A percentile compares a stretch with the other conserved stretches of the same genome.
Evolutionary conservation across 1,284 basidiomycete genomes (phyloP).

Genomic region (Ganoderma lucidum): DNA sequence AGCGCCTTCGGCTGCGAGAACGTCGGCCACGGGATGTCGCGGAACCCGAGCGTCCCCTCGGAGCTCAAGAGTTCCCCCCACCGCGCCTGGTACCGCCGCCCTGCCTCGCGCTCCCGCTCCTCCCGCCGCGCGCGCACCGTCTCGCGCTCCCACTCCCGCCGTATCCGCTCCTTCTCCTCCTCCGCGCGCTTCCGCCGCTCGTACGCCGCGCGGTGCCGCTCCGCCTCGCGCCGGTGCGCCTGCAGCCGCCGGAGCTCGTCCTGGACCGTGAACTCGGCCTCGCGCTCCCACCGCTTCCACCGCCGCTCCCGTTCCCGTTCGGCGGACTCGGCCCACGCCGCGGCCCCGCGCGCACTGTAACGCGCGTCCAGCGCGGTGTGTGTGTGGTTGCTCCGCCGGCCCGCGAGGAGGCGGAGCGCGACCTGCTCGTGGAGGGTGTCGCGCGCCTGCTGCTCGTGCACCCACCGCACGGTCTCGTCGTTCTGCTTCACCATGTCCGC

Average conservation of each 20-base stretch:
- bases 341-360: slow-evolving; percentile 16
- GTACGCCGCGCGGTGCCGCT: slow-evolving; percentile 48
- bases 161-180: slow-evolving; percentile 35
- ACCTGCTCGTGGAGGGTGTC: slow-evolving; percentile 35
- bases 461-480: slow-evolving; percentile 67
- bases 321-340: slow-evolving; percentile 50
- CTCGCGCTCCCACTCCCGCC: slow-evolving; percentile 46
- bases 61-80: slow-evolving; percentile 60
- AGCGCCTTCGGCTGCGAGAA: slow-evolving; percentile 49
- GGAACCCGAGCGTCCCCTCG: slow-evolving; percentile 59
- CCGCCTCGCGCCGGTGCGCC: slow-evolving; percentile 39
- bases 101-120: slow-evolving; percentile 59
- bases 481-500: slow-evolving; percentile 51
- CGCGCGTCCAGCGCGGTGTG: slow-evolving; percentile 32
- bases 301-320: slow-evolving; percentile 46
- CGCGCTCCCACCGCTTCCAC: slow-evolving; percentile 43
- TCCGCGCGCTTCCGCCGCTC: slow-evolving; percentile 40
- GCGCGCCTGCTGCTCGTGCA: slow-evolving; percentile 55
- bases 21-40: slow-evolving; percentile 76
- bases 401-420: slow-evolving; percentile 27
- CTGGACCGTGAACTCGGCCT: slow-evolving; percentile 44
- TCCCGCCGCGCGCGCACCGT: slow-evolving; percentile 46
- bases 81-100: slow-evolving; percentile 65
- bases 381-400: not conserved
- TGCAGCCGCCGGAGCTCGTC: slow-evolving; percentile 44